Conservation (phyloP, 2,329 filamentous ascomycete species). For the Tothia fuscella region DNA sequence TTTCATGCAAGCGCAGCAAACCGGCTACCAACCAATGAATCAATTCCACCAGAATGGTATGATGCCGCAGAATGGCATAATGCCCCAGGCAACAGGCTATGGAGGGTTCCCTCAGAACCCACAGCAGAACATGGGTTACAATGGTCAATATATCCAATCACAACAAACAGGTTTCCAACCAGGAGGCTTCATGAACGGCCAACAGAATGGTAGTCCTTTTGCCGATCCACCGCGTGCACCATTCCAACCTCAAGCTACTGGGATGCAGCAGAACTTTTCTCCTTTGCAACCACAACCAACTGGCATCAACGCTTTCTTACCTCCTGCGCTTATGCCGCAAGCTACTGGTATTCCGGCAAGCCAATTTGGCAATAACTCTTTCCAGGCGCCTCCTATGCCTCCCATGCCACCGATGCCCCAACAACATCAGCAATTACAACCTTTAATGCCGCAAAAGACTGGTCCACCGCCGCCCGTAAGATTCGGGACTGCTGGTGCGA, state of each 20-base stretch:
- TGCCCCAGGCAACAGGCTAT: slow-evolving; percentile 37
- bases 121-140: not conserved
- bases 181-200: slow-evolving; percentile 37
- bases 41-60: slow-evolving; percentile 29
- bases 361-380: slow-evolving; percentile 35
- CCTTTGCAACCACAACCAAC: slow-evolving; percentile 41
- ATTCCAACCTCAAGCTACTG: slow-evolving; percentile 28
- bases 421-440: slow-evolving; percentile 44
- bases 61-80: slow-evolving; percentile 18
- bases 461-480: slow-evolving; percentile 77
- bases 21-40: slow-evolving; percentile 36
- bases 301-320: slow-evolving; percentile 36
- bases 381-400: slow-evolving; percentile 37
- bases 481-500: slow-evolving; percentile 66
- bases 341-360: slow-evolving; percentile 30
- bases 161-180: slow-evolving; percentile 36
- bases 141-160: slow-evolving; percentile 18
- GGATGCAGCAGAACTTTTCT: slow-evolving; percentile 20
- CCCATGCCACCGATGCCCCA: slow-evolving; percentile 46
- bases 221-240: slow-evolving; percentile 41
- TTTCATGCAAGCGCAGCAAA: slow-evolving; percentile 18
- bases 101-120: slow-evolving; percentile 18
- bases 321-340: slow-evolving; percentile 38
- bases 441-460: slow-evolving; percentile 66
- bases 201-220: slow-evolving; percentile 29